Conservation (phyloP, 208 protist species). For the Perkinsela sp. region DNA sequence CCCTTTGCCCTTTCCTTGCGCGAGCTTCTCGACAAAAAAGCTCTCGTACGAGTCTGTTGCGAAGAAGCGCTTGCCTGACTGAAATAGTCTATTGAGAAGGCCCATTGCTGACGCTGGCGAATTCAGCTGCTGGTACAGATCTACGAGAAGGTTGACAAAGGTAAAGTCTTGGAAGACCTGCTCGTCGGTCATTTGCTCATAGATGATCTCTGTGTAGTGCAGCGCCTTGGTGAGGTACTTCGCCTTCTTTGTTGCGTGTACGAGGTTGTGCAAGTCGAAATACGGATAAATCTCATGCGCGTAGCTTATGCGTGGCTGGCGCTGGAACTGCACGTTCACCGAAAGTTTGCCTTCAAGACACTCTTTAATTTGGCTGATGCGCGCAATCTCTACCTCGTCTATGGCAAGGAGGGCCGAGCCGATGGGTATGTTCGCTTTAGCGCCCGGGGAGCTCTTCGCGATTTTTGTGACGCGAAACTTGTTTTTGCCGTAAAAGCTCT, state of each 20-base stretch:
- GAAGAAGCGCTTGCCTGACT: background rate
- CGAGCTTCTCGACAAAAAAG: background rate
- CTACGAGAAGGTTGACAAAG: background rate
- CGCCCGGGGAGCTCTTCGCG: background rate
- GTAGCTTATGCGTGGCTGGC: background rate
- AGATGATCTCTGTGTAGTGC: constrained; percentile 1
- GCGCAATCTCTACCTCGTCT: background rate
- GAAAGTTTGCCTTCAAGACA: background rate
- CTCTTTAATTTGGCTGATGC: background rate
- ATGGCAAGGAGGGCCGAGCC: background rate
- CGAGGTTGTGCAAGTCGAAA: constrained; percentile 2
- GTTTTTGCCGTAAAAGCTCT: background rate
- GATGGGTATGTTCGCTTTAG: background rate
- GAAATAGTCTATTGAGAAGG: background rate
- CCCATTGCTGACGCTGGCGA: background rate
- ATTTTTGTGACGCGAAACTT: background rate
- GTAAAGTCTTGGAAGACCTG: background rate
- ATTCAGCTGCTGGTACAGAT: background rate
- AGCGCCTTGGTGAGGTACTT: background rate
- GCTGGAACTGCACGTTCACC: background rate
- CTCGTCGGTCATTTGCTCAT: background rate
- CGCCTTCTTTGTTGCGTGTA: background rate
- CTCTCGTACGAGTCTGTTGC: background rate
- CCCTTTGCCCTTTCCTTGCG: background rate
- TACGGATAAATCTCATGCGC: background rate